phyloP scores from a whole-genome alignment of 345 rosid species.

The Jatropha curcas region DNA sequence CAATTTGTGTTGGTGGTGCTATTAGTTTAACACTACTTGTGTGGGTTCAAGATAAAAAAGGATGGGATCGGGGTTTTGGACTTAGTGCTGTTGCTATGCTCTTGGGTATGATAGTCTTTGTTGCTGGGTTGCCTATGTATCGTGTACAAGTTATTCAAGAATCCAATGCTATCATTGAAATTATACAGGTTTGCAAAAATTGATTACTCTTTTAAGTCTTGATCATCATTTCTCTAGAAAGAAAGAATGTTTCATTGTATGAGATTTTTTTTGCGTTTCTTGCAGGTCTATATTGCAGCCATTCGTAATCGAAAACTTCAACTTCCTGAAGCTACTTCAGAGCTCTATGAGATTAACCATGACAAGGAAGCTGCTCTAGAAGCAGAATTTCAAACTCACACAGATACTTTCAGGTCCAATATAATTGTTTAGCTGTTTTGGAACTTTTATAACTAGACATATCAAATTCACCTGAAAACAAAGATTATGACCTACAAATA shows the following conservation, averaged over 20 bases:
- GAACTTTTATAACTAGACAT: no score
- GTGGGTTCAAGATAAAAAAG: conserved; percentile 56
- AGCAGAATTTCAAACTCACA: conserved; percentile 48
- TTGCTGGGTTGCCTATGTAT: conserved; percentile 42
- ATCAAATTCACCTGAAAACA: no score
- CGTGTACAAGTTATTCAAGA: conserved; percentile 42
- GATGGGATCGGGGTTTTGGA: conserved; percentile 62
- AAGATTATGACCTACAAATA: no score
- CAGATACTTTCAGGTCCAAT: conserved; percentile 43
- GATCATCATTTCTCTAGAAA: neutral
- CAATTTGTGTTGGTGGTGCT: conserved; percentile 41
- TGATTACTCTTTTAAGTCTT: no score
- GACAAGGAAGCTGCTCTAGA: no score
- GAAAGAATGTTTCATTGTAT: neutral
- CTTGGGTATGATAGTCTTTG: conserved; percentile 32
- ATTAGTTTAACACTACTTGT: conserved; percentile 47
- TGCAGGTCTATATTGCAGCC: conserved; percentile 55
- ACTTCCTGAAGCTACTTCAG: conserved; percentile 44
- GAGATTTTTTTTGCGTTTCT: neutral
- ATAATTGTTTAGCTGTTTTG: neutral
- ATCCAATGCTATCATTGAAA: conserved; percentile 41
- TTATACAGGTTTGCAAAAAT: conserved; percentile 44
- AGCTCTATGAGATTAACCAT: conserved; percentile 45
- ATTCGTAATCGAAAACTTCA: conserved; percentile 48
- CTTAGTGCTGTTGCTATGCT: conserved; percentile 34